Conservation (phyloP, 495 filamentous ascomycete species). For the Astrocystis sublimbata region DNA sequence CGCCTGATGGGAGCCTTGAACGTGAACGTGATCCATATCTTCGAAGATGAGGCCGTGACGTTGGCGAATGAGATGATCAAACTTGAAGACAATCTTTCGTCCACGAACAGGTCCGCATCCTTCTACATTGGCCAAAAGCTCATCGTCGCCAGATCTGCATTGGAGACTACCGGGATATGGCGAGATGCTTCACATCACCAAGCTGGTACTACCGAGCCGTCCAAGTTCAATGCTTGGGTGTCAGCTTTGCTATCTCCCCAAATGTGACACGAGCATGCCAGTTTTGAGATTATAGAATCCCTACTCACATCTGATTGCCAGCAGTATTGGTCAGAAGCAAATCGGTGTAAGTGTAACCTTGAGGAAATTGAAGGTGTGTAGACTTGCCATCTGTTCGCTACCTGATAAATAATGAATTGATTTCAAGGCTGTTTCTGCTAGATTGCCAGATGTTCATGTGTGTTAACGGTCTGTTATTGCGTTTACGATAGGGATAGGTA, state of each 20-base stretch:
- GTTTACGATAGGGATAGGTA: too few species aligned
- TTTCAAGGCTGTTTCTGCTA: too few species aligned
- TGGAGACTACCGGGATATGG: not conserved
- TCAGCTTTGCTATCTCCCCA: too few species aligned
- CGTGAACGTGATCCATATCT: conserved; percentile 5
- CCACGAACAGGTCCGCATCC: not conserved
- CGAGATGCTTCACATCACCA: not conserved
- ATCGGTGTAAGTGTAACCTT: too few species aligned
- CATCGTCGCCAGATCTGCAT: not conserved
- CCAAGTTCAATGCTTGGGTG: not conserved
- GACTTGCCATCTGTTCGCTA: too few species aligned
- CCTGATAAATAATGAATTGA: too few species aligned
- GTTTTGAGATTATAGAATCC: not conserved
- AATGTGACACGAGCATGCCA: not conserved
- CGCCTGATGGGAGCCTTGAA: not conserved
- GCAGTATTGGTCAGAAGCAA: too few species aligned
- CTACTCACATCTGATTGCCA: too few species aligned
- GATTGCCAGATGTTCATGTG: not conserved
- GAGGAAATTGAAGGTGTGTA: too few species aligned
- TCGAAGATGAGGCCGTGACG: not conserved
- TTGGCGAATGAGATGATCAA: conserved; percentile 7
- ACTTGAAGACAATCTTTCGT: conserved; percentile 2
- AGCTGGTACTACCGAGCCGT: not conserved
- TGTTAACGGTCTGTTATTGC: not conserved
- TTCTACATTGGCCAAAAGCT: conserved; percentile 11